phyloP scores from a whole-genome alignment of 1,139 yeast species.

The Saccharomyces hybrid region DNA sequence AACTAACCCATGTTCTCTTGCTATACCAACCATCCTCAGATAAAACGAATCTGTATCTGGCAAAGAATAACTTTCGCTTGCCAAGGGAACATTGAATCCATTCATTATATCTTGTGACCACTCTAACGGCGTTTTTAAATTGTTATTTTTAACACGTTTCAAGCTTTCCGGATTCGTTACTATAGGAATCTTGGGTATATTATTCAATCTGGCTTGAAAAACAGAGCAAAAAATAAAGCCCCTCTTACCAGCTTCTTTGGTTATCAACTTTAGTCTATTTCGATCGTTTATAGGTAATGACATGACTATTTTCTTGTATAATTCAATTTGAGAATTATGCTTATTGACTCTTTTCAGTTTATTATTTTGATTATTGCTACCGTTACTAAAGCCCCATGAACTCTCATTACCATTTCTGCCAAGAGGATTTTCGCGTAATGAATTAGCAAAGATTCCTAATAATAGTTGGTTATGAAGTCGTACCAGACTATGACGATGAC shows the following conservation, averaged over 20 bases:
- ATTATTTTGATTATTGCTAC: constrained; percentile 15
- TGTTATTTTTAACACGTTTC: constrained; percentile 38
- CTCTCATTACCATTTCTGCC: constrained; percentile 21
- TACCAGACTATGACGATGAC: constrained; percentile 17
- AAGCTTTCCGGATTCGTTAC: constrained; percentile 39
- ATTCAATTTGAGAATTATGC: constrained; percentile 55
- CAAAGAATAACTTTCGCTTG: constrained; percentile 69
- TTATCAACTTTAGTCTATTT: constrained; percentile 72
- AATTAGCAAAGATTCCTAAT: constrained; percentile 74
- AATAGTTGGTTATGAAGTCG: constrained; percentile 73
- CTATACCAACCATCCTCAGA: constrained; percentile 68
- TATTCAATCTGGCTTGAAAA: constrained; percentile 73
- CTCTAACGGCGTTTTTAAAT: constrained; percentile 50
- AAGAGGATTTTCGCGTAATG: constrained; percentile 46
- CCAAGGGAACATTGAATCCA: constrained; percentile 78
- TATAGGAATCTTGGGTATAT: constrained; percentile 84
- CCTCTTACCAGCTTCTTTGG: constrained; percentile 72
- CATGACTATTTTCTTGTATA: constrained; percentile 77
- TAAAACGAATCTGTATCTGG: constrained; percentile 73
- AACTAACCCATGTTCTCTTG: constrained; percentile 86
- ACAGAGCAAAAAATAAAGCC: constrained; percentile 71
- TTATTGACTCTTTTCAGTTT: constrained; percentile 24
- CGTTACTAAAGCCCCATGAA: constrained; percentile 30
- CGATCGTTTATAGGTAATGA: constrained; percentile 81
- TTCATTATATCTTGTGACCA: constrained; percentile 93